Evolutionary conservation across 1,284 basidiomycete species (phyloP), one percentile per base, ranked within the genome.

Genomic region (Inonotus obliquus): DNA sequence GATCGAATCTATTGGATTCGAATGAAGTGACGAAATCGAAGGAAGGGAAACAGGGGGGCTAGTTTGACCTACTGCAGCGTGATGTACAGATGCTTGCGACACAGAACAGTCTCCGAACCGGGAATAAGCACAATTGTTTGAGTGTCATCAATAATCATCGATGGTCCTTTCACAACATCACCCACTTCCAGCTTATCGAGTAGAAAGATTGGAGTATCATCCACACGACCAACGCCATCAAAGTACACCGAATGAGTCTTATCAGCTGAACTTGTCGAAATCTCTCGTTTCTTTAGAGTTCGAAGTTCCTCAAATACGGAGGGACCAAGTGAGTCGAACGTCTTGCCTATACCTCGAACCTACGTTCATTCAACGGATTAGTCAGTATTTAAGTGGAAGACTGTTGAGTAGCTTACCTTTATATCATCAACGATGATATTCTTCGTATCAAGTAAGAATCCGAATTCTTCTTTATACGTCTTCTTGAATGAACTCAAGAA

Each of bases 131-230:
- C 85, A 64, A 96, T 92, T 27, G 94, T 96, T 77, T 96, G 94
- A 14, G 94, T 97, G 68, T 92, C 79, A 73, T 97, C 94, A 66
- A 97, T 91, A 64, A 96, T 86, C 81, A 96, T 87, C 23, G 92
- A 91, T 1, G 95, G 94, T 0, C 94, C 94, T 35, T 78, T 71
- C 35, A 98, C 78, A 29, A 78, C 75, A 62, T 92, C 87, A 2
- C 95, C 95, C 4, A 84, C 74, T 0, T 76, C 75, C 57, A 98
- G 72, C 11, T 79, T 75, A 48, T 83, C 83, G 62, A 98, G 75
- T 67, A 88, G 71, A 72, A 83, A 94, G 21, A 98, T 87, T 0
- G 93, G 92, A 0, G 92, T 94, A 57, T 91, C 81, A 45, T 83
- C 74, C 53, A 92, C 81, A 25, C 93, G 78, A 0, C 92, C 91